Conservation (phyloP, 164 flowering plant genomes). For the Vitis labrusca region DNA sequence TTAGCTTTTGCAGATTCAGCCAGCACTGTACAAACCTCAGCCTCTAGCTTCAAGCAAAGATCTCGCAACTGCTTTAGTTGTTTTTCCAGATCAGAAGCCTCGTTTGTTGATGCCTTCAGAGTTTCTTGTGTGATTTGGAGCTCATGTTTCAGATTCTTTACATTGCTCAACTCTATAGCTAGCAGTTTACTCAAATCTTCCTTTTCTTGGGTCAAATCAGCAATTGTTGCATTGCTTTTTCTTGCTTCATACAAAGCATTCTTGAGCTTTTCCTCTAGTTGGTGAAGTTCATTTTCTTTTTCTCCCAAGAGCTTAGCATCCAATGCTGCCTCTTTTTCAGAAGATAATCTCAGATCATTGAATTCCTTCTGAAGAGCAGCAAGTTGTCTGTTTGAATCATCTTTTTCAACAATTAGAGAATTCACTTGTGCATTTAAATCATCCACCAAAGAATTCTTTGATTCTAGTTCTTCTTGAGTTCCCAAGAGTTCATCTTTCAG, state of each 20-base stretch:
- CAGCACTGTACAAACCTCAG: slow-evolving; percentile 45
- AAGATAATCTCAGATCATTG: slow-evolving; percentile 44
- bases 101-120: slow-evolving; percentile 45
- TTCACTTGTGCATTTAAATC: slow-evolving; percentile 43
- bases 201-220: slow-evolving; percentile 51
- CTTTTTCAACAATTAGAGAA: slow-evolving; percentile 50
- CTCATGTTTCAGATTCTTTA: slow-evolving; percentile 48
- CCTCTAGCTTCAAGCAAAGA: slow-evolving; percentile 49
- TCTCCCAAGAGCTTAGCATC: slow-evolving; percentile 55
- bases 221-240: slow-evolving; percentile 29
- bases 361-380: slow-evolving; percentile 40
- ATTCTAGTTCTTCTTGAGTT: slow-evolving; percentile 45
- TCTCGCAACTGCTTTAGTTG: slow-evolving; percentile 45
- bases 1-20: slow-evolving; percentile 44
- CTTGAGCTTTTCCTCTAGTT: slow-evolving; percentile 51
- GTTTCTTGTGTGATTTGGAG: slow-evolving; percentile 41
- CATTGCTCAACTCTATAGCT: slow-evolving; percentile 35
- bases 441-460: slow-evolving; percentile 35
- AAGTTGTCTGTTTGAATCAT: slow-evolving; percentile 32
- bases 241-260: slow-evolving; percentile 35
- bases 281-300: slow-evolving; percentile 42
- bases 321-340: slow-evolving; percentile 50
- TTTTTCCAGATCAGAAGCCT: slow-evolving; percentile 42
- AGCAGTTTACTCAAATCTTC: slow-evolving; percentile 46
- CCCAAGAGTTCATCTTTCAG: slow-evolving; percentile 46